Percentiles rank a stretch among this genome's conserved stretches.
phyloP scores from a whole-genome alignment of 495 filamentous ascomycete species.

The Penicillium samsonianum region DNA sequence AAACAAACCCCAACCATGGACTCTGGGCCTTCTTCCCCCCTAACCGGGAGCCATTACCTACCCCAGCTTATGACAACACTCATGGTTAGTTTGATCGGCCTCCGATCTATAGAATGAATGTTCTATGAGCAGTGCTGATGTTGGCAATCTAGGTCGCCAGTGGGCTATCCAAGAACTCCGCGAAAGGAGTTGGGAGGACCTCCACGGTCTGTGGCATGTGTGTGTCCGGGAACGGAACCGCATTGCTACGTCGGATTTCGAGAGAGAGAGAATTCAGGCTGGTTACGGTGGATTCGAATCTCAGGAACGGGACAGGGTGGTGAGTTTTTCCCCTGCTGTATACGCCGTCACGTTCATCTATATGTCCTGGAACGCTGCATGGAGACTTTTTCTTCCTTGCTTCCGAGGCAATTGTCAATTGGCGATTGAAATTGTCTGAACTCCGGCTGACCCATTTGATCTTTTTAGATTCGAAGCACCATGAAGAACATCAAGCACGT shows the following conservation, averaged over 20 bases:
- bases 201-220: conserved; percentile 92
- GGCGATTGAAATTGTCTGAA: background rate
- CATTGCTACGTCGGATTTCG: conserved; percentile 71
- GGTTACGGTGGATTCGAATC: conserved; percentile 70
- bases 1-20: conserved; percentile 70
- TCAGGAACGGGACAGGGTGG: conserved; percentile 56
- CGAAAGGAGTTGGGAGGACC: conserved; percentile 87
- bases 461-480: conserved; percentile 63
- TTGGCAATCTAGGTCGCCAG: conserved; percentile 56
- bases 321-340: conserved; percentile 43
- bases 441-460: conserved; percentile 20
- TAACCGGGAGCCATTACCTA: conserved; percentile 60
- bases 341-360: background rate
- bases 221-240: conserved; percentile 92
- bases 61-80: conserved; percentile 63
- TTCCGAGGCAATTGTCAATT: background rate
- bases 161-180: conserved; percentile 91
- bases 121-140: conserved; percentile 19
- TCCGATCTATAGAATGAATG: conserved; percentile 1
- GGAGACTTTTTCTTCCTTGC: background rate
- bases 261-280: conserved; percentile 67
- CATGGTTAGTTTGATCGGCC: conserved; percentile 56
- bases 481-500: conserved; percentile 78
- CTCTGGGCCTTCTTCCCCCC: conserved; percentile 91
- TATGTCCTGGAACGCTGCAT: background rate